Base-by-base conservation (phyloP, 768 basidiomycete genomes). In the Steccherinum ochraceum region DNA sequence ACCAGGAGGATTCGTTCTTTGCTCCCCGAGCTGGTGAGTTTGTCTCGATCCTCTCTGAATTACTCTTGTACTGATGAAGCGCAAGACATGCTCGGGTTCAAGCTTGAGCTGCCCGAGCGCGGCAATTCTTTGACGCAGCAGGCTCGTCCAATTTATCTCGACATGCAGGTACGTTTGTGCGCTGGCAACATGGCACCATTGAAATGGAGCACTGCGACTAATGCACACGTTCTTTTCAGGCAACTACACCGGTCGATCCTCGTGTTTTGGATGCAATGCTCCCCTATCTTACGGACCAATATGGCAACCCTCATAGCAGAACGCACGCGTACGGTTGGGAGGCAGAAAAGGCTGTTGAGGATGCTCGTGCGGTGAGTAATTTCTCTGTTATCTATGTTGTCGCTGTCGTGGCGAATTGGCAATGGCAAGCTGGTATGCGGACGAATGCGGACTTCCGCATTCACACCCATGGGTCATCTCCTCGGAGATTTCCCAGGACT, bases 261-360 rank as follows among this genome's bases (percentile, higher is more conserved):
- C 83, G 96, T 52, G 96, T 98, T 3, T 76, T 98, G 51, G 96
- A 98, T 69, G 84, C 87, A 16, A 99, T 98, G 95, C 74, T 99
- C 21, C 96, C 96, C 0, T 97, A 81, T 69, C 71, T 94, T 57
- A 95, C 93, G 3, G 91, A 98, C 65, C 91, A 92, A 65, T 98
- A 87, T 63, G 96, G 96, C 3, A 99, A 98, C 69, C 95, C 96
- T 7, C 96, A 98, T 65, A 94, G 92, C 66, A 83, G 96, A 50
- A 98, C 96, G 24, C 96, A 99, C 69, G 93, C 96, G 0, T 99
- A 98, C 67, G 96, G 96, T 3, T 99, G 96, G 96, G 96, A 99
- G 70, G 92, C 95, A 4, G 96, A 99, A 62, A 77, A 85, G 61
- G 96, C 88, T 0, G 90, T 96, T 5, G 96, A 98, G 64, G 83